A percentile compares a stretch with the other conserved stretches of the same genome.
phyloP scores from a whole-genome alignment of 257 asterid genomes.

The Jacaranda copaia region DNA sequence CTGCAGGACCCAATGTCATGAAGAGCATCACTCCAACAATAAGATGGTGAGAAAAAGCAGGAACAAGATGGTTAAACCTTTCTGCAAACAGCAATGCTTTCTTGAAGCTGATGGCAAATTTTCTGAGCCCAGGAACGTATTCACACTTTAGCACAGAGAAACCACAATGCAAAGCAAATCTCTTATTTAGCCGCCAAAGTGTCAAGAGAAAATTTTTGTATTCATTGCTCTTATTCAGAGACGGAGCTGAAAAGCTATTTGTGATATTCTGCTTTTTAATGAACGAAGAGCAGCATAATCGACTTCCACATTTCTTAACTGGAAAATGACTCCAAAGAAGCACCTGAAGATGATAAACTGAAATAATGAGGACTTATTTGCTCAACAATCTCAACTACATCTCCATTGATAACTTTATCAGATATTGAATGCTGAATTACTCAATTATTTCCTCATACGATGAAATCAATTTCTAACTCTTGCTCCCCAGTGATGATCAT shows the following conservation, averaged over 20 bases:
- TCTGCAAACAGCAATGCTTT: constrained; percentile 42
- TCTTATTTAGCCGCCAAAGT: constrained; percentile 45
- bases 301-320: constrained; percentile 39
- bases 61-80: constrained; percentile 38
- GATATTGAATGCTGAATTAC: background rate
- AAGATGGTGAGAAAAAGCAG: constrained; percentile 49
- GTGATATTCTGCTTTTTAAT: constrained; percentile 34
- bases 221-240: constrained; percentile 33
- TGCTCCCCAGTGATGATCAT: constrained; percentile 8
- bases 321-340: constrained; percentile 45
- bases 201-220: constrained; percentile 41
- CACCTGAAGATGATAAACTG: constrained; percentile 47
- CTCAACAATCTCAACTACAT: constrained; percentile 3
- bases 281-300: constrained; percentile 40
- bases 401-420: background rate
- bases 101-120: constrained; percentile 40
- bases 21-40: constrained; percentile 73
- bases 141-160: constrained; percentile 44
- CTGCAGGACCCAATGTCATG: constrained; percentile 68
- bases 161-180: constrained; percentile 42
- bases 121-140: constrained; percentile 41
- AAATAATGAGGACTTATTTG: background rate
- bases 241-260: constrained; percentile 36
- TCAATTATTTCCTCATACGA: background rate
- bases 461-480: constrained; percentile 3